Conservation (phyloP, 2,329 filamentous ascomycete genomes). For the Diaporthe vaccinii region DNA sequence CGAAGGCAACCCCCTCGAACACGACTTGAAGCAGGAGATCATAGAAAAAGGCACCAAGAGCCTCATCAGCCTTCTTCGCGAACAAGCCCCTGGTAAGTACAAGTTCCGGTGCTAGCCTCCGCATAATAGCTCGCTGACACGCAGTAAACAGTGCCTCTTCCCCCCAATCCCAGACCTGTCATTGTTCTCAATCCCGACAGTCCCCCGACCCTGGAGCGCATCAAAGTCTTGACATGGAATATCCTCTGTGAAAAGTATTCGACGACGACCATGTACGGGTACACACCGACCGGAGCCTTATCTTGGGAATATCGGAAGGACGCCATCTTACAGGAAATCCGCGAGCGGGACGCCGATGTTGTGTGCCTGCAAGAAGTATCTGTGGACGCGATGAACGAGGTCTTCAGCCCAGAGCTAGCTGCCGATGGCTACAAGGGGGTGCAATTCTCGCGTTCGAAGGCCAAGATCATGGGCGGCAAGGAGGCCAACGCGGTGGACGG, state of each 20-base stretch:
- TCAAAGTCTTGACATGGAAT: constrained; percentile 94
- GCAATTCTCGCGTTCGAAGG: constrained; percentile 90
- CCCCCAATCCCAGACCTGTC: constrained; percentile 82
- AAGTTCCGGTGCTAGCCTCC: neutral
- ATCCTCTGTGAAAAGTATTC: constrained; percentile 95
- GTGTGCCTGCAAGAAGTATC: constrained; percentile 95
- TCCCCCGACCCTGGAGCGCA: constrained; percentile 72
- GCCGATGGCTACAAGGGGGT: constrained; percentile 93
- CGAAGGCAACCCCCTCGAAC: constrained; percentile 88
- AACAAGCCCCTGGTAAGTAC: constrained; percentile 84
- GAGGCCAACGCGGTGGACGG: constrained; percentile 93
- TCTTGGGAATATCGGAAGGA: constrained; percentile 89
- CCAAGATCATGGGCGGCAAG: constrained; percentile 91
- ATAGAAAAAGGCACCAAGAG: constrained; percentile 90
- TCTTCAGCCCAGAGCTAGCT: constrained; percentile 88
- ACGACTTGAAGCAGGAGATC: constrained; percentile 82
- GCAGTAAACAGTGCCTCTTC: constrained; percentile 74
- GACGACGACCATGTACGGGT: constrained; percentile 87
- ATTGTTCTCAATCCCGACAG: constrained; percentile 82
- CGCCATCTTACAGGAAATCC: constrained; percentile 86
- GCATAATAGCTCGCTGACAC: neutral
- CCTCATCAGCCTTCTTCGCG: constrained; percentile 85
- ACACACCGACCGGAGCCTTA: constrained; percentile 85
- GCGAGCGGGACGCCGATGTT: constrained; percentile 85
- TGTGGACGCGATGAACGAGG: constrained; percentile 90